phyloP scores from a whole-genome alignment of 2,329 filamentous ascomycete species.

The Botryosphaeria agaves region DNA sequence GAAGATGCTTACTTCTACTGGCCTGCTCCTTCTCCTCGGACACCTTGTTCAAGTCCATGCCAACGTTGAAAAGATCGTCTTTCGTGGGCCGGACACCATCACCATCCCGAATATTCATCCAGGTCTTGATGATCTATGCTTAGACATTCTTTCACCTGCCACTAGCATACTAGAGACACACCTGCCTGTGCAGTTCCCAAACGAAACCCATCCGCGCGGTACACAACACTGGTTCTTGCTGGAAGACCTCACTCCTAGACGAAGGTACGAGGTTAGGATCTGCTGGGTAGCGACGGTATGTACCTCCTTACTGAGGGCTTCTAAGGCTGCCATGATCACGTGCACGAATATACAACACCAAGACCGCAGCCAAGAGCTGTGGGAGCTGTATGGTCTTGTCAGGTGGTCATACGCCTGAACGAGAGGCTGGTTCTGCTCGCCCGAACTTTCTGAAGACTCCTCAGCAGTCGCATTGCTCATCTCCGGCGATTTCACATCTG shows the following conservation, averaged over 20 bases:
- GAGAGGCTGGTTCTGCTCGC: no score
- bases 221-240: constrained; percentile 65
- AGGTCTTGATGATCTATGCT: constrained; percentile 40
- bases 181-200: constrained; percentile 52
- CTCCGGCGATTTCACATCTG: no score
- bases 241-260: constrained; percentile 46
- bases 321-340: no score
- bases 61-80: constrained; percentile 87
- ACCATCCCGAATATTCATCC: constrained; percentile 35
- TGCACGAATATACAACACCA: no score
- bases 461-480: no score
- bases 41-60: constrained; percentile 25
- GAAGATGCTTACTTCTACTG: no score
- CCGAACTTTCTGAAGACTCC: no score
- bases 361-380: no score
- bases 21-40: not conserved
- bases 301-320: no score
- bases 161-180: constrained; percentile 40
- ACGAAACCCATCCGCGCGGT: constrained; percentile 33
- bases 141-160: constrained; percentile 46
- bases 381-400: no score
- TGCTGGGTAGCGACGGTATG: constrained; percentile 89
- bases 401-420: no score
- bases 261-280: constrained; percentile 77
- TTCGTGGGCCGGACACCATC: constrained; percentile 49